Conservation (phyloP, 129 eudicot species). For the Tanacetum coccineum region DNA sequence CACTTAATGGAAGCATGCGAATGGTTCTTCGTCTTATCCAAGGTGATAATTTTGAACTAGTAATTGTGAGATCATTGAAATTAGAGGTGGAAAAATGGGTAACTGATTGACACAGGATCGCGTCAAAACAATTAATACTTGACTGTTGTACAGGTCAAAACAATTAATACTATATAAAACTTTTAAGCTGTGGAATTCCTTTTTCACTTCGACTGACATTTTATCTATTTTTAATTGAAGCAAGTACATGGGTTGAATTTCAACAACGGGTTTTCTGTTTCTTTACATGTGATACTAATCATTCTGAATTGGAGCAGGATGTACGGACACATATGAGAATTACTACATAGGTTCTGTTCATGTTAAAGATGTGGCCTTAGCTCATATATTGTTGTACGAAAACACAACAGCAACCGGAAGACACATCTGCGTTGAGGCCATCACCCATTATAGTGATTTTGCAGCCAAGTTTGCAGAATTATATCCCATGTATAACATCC, state of each 20-base stretch:
- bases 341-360: conserved; percentile 77
- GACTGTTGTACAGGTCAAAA: no score
- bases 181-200: no score
- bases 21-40: conserved; percentile 79
- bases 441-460: conserved; percentile 72
- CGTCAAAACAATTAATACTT: no score
- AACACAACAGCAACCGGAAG: conserved; percentile 71
- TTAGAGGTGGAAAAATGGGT: no score
- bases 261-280: neutral
- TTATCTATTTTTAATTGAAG: neutral
- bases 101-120: no score
- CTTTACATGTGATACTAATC: neutral
- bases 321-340: conserved; percentile 60
- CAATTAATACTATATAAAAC: no score
- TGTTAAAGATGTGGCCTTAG: conserved; percentile 89
- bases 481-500: conserved; percentile 72
- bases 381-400: conserved; percentile 83
- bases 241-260: neutral
- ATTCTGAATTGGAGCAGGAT: conserved; percentile 39
- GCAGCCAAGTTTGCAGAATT: conserved; percentile 88
- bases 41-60: conserved; percentile 35
- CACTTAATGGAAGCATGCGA: conserved; percentile 75
- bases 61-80: no score
- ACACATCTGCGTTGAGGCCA: conserved; percentile 82
- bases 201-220: no score